Conservation (phyloP, 2,329 filamentous ascomycete species). For the Amylocarpus encephaloides region DNA sequence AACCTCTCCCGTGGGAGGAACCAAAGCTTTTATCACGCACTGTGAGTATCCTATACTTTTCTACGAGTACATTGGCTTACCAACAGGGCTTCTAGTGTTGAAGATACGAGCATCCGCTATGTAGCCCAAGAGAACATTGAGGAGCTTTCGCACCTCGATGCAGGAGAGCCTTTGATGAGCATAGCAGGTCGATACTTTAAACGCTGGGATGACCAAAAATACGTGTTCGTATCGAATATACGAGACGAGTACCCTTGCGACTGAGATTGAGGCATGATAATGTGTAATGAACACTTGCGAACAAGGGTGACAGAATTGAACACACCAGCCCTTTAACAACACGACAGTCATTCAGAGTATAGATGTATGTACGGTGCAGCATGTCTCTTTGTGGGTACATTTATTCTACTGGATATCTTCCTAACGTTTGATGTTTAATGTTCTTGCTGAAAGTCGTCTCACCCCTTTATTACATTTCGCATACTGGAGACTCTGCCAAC, state of each 20-base stretch:
- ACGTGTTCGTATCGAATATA: conserved; percentile 77
- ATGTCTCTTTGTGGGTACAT: too few relatives aligned
- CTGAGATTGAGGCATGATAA: conserved; percentile 34
- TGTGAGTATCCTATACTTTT: conserved; percentile 53
- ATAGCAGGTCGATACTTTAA: conserved; percentile 84
- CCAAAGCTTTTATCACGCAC: conserved; percentile 77
- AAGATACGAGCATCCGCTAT: conserved; percentile 64
- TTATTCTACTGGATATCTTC: too few relatives aligned
- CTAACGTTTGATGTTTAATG: too few relatives aligned
- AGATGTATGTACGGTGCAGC: too few relatives aligned
- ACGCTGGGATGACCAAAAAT: conserved; percentile 62
- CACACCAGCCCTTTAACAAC: too few relatives aligned
- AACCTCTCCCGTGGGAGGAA: conserved; percentile 49
- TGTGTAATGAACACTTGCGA: too few relatives aligned
- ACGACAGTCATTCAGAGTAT: too few relatives aligned
- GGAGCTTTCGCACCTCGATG: conserved; percentile 42
- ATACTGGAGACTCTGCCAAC: too few relatives aligned
- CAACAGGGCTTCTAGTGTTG: conserved; percentile 43
- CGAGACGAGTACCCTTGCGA: conserved; percentile 82
- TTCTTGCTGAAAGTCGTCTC: not conserved
- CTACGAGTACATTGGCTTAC: conserved; percentile 15
- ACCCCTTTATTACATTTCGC: too few relatives aligned
- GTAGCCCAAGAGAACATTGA: conserved; percentile 78
- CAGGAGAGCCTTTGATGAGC: conserved; percentile 55
- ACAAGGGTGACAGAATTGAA: too few relatives aligned